Base-by-base conservation (phyloP, 345 rosid species). In the Citrus reticulata region DNA sequence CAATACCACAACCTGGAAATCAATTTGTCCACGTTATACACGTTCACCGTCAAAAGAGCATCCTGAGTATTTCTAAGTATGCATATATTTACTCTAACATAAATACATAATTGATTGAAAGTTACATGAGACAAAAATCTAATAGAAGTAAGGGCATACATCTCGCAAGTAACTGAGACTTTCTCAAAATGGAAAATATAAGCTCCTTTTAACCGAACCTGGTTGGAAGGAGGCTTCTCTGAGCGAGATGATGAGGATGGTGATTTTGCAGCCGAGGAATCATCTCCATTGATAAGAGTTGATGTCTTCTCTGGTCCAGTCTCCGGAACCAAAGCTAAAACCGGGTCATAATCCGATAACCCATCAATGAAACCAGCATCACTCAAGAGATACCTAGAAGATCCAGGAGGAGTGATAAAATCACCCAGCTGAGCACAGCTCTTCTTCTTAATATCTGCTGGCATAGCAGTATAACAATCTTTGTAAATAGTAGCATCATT, bases 1-100 rank as follows among this genome's bases (percentile, higher is more conserved):
- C 84, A 95, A 82, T 72, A 90, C 98, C 73, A 93, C 98, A 55
- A 91, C 93, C 91, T 93, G 90, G 69, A 81, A 78, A 25, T 67
- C 64, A 68, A 32, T 8, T 9, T 7, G 39, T 29, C 35, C 22
- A 51, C 34, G 22, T 69, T 29, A 71, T 1, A 76, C 3, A 20
- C 1, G 7, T 30, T 22, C 42, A 34, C 27, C 25, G 8, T 58
- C 4, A 46, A 4, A 70, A 51, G 57, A 51, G 20, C 0, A 16
- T 51, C 20, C 16, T 49, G 57, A 40, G 49, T 9, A 2, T 13
- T 10, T 40, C 11, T 39, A 7, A 42, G 0, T 6, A 11, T 42
- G 49, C 49, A 11, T 46, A 46, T 4, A 13, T 46, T 46, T 46
- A 46, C 17, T 46, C 51, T 46, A 46, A 46, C 5, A 4, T 13